A percentile compares a stretch with the other conserved stretches of the same genome.
Evolutionary conservation across 371 early-diverging fungal species (phyloP).

Genomic region (Batrachochytrium dendrobatidis): DNA sequence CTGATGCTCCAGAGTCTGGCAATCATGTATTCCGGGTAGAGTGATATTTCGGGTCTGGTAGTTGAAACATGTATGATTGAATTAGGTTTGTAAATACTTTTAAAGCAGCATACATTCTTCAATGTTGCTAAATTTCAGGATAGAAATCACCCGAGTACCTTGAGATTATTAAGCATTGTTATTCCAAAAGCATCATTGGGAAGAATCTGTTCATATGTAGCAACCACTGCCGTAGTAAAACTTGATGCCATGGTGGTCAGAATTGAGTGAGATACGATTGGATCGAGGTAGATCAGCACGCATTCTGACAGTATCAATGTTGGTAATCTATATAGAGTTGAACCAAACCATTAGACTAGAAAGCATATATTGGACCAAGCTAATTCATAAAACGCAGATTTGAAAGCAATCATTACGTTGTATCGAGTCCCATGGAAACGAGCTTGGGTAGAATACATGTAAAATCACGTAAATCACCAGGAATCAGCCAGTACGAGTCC

Average conservation of each 20-base stretch:
- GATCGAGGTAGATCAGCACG: conserved; percentile 78
- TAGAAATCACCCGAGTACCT: conserved; percentile 24
- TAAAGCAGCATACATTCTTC: too few species aligned
- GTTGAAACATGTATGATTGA: background rate
- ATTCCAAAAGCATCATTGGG: conserved; percentile 87
- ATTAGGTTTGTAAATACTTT: background rate
- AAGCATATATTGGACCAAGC: background rate
- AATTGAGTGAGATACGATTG: conserved; percentile 55
- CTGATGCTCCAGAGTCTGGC: conserved; percentile 65
- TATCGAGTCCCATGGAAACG: conserved; percentile 58
- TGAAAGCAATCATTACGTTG: conserved; percentile 29
- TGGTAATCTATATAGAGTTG: conserved; percentile 59
- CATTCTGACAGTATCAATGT: conserved; percentile 90
- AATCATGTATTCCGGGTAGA: conserved; percentile 65
- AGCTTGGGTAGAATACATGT: conserved; percentile 52
- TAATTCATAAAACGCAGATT: background rate
- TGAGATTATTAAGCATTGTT: conserved; percentile 82
- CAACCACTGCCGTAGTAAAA: conserved; percentile 49
- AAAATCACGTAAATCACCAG: conserved; percentile 76
- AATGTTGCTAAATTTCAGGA: too few species aligned
- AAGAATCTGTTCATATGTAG: conserved; percentile 83
- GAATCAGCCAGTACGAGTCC: conserved; percentile 58
- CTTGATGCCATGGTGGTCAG: conserved; percentile 59
- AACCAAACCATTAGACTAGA: background rate
- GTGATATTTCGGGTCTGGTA: conserved; percentile 54